Evolutionary conservation across 2,329 filamentous ascomycete species (phyloP), one percentile per base, ranked within the genome.

Genomic region (Penicillium brasilianum): DNA sequence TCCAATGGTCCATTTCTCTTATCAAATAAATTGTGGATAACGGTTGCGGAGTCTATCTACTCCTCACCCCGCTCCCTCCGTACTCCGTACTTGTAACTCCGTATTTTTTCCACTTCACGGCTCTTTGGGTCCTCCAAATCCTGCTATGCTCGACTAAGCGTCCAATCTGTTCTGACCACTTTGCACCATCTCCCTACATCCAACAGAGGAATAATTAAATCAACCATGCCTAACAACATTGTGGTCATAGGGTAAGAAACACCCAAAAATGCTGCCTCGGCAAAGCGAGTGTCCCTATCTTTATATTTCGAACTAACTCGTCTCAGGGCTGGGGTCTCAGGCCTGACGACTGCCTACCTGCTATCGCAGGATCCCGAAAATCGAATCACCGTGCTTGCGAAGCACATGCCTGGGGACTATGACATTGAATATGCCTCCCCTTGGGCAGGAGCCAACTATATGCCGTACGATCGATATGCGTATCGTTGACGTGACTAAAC

Each of bases 361-460:
- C 78, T 90, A 14, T 87, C 87, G 13, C 81, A 82, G 61, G 82
- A 87, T 68, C 76, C 79, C 5, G 70, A 77, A 11, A 83, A 88
- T 67, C 80, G 81, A 28, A 78, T 96, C 65, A 93, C 90, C 0
- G 82, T 96, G 37, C 81, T 92, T 34, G 90, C 92, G 5, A 96
- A 94, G 72, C 90, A 96, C 74, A 95, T 97, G 90, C 93, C 93
- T 0, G 93, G 93, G 37, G 93, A 97, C 80, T 95, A 94, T 76
- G 90, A 94, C 67, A 89, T 93, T 67, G 90, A 96, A 81, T 97
- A 97, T 75, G 89, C 91, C 0, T 96, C 91, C 6, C 92, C 92
- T 0, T 96, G 91, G 90, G 92, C 92, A 3, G 92, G 92, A 14
- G 92, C 92, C 63, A 94, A 95, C 72, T 88, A 88, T 71, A 76